Evolutionary conservation across 108 stramenopile genomes (phyloP).

Genomic region (Fistulifera solaris): DNA sequence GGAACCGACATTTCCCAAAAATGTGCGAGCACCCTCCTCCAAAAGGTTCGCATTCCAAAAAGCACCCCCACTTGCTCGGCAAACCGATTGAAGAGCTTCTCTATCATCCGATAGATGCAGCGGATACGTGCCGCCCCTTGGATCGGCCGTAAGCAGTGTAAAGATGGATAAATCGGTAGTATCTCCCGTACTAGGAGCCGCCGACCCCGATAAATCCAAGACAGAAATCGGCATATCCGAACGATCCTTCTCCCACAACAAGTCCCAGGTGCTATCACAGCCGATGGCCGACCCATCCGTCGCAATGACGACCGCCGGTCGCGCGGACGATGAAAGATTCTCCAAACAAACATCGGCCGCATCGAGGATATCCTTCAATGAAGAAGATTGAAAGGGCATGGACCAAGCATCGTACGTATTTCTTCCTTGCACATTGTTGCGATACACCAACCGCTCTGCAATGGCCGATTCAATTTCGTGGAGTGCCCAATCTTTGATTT

Average conservation of each 20-base stretch:
- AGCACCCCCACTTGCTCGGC: slow-evolving; percentile 52
- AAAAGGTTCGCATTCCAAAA: slow-evolving; percentile 51
- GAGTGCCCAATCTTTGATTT: slow-evolving; percentile 61
- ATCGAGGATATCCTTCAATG: slow-evolving; percentile 54
- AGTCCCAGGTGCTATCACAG: slow-evolving; percentile 52
- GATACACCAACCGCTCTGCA: slow-evolving; percentile 38
- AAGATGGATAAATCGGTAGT: too few relatives aligned
- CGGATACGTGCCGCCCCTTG: slow-evolving; percentile 33
- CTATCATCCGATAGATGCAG: slow-evolving; percentile 56
- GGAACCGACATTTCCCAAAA: slow-evolving; percentile 26
- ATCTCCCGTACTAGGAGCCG: neutral
- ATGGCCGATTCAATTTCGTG: slow-evolving; percentile 59
- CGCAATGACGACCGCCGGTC: slow-evolving; percentile 56
- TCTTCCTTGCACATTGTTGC: slow-evolving; percentile 8
- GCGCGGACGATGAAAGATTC: slow-evolving; percentile 52
- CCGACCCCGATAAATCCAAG: slow-evolving; percentile 40
- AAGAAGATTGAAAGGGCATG: slow-evolving; percentile 35
- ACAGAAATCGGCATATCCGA: slow-evolving; percentile 58
- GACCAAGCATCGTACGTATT: slow-evolving; percentile 20
- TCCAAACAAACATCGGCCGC: slow-evolving; percentile 64
- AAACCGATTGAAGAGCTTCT: slow-evolving; percentile 35
- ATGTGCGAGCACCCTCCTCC: slow-evolving; percentile 23
- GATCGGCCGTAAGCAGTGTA: slow-evolving; percentile 21
- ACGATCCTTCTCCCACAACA: slow-evolving; percentile 37
- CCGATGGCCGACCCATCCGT: slow-evolving; percentile 63